Evolutionary conservation across 805 yeast genomes (phyloP), one percentile per base, ranked within the genome.

Genomic region (Cyberlindnera veronae): DNA sequence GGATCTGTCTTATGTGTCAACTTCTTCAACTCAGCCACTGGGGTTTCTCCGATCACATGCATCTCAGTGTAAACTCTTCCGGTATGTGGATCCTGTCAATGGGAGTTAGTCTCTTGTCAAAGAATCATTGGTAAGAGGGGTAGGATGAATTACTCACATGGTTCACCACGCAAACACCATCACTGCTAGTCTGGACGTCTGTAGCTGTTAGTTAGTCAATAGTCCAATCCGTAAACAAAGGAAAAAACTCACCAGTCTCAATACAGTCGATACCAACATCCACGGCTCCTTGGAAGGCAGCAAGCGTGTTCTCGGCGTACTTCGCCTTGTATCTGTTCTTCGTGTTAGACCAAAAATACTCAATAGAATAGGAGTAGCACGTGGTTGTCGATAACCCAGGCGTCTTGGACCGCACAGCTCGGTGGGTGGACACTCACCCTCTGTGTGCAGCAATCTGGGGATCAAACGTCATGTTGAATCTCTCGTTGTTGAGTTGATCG

Each of bases 171-270:
- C 77, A 69, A 5, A 64, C 63, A n/a, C 75, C 75, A 50, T 78
- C 84, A 3, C 54, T 49, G 1, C 79, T 63, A 44, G 76, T 64
- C 51, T 77, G 83, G 22, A 78, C 58, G 51, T 78, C 84, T 32
- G 27, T 14, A 28, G 3, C 13, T 23, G 32, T 31, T 20, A 13
- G 34, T 31, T 6, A 29, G 32, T 24, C n/a, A 15, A 27, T 16
- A 6, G 21, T 18, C 7, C 11, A n/a, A 5, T 12, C n/a, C 12
- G 12, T 9, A 14, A 7, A 22, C 12, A 16, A 27, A 11, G 10
- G 22, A 29, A 19, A 26, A 51, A 55, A 59, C 34, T 3, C 15
- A 32, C 34, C 34, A 9, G 79, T 71, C 53, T 77, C 83, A 16
- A 77, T 64, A 18, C 69, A 65, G 34, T 61, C 67, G 13, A 45